These are phyloP conservation scores for Arabidopsis hybrid DNA, from an alignment of 441 rosid species.

Conservation along the genomic window DNA sequence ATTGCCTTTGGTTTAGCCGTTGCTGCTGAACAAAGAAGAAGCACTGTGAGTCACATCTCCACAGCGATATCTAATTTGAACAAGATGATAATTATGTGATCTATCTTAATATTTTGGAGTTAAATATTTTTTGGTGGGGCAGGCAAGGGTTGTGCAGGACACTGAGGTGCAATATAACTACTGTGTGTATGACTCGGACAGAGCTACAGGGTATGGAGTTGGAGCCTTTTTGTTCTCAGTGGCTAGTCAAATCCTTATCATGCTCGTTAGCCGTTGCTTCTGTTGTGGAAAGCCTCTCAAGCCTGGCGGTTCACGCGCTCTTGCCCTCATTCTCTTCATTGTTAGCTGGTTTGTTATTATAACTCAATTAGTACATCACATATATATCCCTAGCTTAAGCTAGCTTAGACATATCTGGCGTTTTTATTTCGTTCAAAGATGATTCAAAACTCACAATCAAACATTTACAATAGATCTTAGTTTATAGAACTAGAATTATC, in stretches of 20 bases:
- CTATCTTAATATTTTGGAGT: background rate
- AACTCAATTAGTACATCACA: background rate
- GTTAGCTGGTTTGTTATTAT: slow-evolving; percentile 53
- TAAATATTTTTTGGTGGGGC: slow-evolving; percentile 23
- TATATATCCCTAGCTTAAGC: background rate
- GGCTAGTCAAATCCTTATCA: slow-evolving; percentile 61
- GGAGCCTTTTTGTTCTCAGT: slow-evolving; percentile 68
- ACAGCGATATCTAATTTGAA: background rate
- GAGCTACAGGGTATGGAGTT: slow-evolving; percentile 71
- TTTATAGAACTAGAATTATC: background rate
- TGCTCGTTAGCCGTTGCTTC: slow-evolving; percentile 68
- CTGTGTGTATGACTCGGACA: slow-evolving; percentile 78
- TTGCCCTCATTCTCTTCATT: slow-evolving; percentile 65
- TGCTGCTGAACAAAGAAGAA: slow-evolving; percentile 85
- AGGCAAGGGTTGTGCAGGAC: slow-evolving; percentile 72
- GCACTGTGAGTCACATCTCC: slow-evolving; percentile 59
- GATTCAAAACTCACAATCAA: background rate
- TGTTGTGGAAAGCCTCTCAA: slow-evolving; percentile 68
- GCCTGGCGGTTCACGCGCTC: slow-evolving; percentile 72
- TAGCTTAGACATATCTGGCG: background rate
- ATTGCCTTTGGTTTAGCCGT: slow-evolving; percentile 76
- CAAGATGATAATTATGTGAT: slow-evolving; percentile 10
- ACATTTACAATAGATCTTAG: background rate
- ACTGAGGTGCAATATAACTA: slow-evolving; percentile 58
- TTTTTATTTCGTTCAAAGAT: background rate